Percentiles rank a stretch among this genome's conserved stretches.
phyloP scores from a whole-genome alignment of 2,329 filamentous ascomycete genomes.

The Alternaria panax region DNA sequence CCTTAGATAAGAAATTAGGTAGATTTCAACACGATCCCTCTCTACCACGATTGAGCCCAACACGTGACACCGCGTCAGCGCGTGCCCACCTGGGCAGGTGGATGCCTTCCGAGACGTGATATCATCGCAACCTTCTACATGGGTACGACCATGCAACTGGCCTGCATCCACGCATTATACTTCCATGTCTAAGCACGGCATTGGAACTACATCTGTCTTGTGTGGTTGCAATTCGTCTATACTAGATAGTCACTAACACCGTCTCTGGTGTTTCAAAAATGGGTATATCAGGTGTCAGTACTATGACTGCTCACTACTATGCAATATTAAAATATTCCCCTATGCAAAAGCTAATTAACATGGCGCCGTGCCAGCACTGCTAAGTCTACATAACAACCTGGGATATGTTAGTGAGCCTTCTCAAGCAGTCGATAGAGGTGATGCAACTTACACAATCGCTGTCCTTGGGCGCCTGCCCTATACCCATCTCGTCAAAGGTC shows the following conservation, averaged over 20 bases:
- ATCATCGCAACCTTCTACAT: neutral
- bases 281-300: constrained; percentile 20
- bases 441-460: constrained; percentile 78
- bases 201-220: neutral
- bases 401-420: constrained; percentile 13
- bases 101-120: too few species aligned
- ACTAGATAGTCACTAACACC: constrained; percentile 1
- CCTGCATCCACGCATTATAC: neutral
- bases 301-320: constrained; percentile 13
- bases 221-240: constrained; percentile 6
- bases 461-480: constrained; percentile 83
- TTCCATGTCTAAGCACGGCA: neutral
- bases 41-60: neutral
- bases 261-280: neutral
- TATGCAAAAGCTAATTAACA: constrained; percentile 25
- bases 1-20: too few species aligned
- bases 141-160: neutral
- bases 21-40: neutral
- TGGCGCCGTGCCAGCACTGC: neutral
- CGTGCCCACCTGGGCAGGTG: neutral
- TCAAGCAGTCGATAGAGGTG: neutral
- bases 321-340: constrained; percentile 25
- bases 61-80: constrained; percentile 28
- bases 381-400: constrained; percentile 41
- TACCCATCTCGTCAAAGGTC: constrained; percentile 98